Conservation (phyloP, 768 basidiomycete species). For the Naganishia vishniacii region DNA sequence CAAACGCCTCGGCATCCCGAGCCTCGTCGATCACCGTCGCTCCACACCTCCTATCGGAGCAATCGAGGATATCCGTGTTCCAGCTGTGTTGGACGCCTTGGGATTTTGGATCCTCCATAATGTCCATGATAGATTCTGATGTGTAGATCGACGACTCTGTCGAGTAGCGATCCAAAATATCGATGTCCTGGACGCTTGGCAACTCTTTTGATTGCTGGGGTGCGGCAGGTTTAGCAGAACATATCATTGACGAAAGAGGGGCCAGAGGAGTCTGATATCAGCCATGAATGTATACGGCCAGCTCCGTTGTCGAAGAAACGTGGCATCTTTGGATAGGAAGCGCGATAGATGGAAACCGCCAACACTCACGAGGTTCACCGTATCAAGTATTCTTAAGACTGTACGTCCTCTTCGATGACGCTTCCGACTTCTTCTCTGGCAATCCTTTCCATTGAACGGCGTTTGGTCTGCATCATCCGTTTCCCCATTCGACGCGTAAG, state of each 20-base stretch:
- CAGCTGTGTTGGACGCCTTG: background rate
- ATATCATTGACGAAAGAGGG: no score
- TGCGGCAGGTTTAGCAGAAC: no score
- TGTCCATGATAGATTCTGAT: background rate
- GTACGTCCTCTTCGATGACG: background rate
- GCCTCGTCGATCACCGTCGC: background rate
- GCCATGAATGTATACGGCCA: no score
- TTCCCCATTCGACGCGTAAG: background rate
- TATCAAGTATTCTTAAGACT: background rate
- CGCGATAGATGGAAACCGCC: no score
- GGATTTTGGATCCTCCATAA: no score
- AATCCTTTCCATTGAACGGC: background rate
- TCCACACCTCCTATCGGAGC: background rate
- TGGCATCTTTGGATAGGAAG: no score
- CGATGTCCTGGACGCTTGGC: background rate
- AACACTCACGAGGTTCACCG: no score
- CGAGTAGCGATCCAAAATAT: background rate
- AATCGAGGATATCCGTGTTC: background rate
- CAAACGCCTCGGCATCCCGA: no score
- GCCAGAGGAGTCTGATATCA: no score
- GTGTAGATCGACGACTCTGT: background rate
- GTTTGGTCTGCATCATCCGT: background rate
- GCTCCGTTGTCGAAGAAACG: no score
- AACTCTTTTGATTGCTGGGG: no score
- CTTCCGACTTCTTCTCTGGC: background rate